These are phyloP conservation scores for Tolypocladium sp. DNA, from an alignment of 2,329 filamentous ascomycete species.

Conservation along the genomic window DNA sequence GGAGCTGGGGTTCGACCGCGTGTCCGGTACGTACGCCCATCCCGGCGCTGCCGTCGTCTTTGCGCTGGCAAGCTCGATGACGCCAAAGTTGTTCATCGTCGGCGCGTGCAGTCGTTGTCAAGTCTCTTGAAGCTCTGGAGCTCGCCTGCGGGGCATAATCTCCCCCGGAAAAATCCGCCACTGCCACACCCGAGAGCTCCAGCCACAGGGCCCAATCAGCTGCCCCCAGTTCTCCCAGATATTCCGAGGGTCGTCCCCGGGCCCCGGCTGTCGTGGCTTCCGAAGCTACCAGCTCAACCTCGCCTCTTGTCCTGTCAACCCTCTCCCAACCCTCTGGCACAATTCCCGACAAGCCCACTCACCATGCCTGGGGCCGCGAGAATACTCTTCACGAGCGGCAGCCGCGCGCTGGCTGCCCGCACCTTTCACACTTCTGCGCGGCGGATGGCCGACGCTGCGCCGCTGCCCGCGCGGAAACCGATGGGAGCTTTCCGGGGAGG, in stretches of 20 bases:
- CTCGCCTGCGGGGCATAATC: too few relatives aligned
- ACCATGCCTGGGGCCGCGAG: constrained; percentile 35
- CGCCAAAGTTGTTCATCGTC: constrained; percentile 59
- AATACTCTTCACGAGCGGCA: constrained; percentile 31
- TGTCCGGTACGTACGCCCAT: constrained; percentile 87
- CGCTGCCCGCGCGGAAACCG: constrained; percentile 47
- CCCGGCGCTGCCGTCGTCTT: constrained; percentile 67
- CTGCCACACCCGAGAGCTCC: constrained; percentile 1
- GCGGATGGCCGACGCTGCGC: constrained; percentile 32
- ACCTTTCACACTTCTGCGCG: constrained; percentile 43
- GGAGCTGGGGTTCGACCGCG: constrained; percentile 43
- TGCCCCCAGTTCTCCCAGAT: constrained; percentile 3
- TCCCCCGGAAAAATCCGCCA: constrained; percentile 10
- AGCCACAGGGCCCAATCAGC: constrained; percentile 7
- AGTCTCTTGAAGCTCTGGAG: neutral
- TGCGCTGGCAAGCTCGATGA: constrained; percentile 71
- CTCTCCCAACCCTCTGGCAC: neutral
- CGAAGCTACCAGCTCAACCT: neutral
- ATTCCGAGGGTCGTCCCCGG: neutral
- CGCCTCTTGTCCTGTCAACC: neutral
- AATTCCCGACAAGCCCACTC: constrained; percentile 1
- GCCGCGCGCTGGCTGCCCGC: constrained; percentile 25
- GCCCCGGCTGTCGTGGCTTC: neutral
- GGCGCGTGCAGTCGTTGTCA: neutral
- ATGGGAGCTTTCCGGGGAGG: constrained; percentile 54